Conservation (phyloP, 441 rosid genomes). For the Populus hybrid region DNA sequence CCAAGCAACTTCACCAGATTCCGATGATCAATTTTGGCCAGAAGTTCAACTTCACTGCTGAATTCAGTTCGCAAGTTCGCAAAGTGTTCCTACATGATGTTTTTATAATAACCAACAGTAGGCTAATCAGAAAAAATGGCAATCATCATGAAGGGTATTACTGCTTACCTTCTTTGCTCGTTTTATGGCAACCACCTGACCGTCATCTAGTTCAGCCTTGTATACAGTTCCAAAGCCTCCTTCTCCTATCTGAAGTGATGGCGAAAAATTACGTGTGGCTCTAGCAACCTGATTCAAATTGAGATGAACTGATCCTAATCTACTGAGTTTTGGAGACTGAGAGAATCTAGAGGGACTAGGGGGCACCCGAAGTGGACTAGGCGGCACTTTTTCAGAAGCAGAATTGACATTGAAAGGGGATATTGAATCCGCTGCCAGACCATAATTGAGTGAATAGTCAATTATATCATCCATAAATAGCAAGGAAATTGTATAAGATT, state of each 20-base stretch:
- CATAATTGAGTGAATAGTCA: slow-evolving; percentile 21
- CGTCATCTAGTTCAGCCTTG: slow-evolving; percentile 64
- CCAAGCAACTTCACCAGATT: slow-evolving; percentile 89
- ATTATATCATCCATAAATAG: slow-evolving; percentile 10
- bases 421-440: slow-evolving; percentile 60
- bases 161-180: slow-evolving; percentile 86
- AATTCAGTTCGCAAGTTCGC: slow-evolving; percentile 69
- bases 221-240: slow-evolving; percentile 92
- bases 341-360: slow-evolving; percentile 86
- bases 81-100: slow-evolving; percentile 58
- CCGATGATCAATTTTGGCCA: slow-evolving; percentile 85
- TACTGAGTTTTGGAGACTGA: slow-evolving; percentile 63
- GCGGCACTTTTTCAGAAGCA: slow-evolving; percentile 58
- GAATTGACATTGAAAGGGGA: slow-evolving; percentile 51
- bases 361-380: slow-evolving; percentile 71
- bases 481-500: background rate
- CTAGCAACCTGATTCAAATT: slow-evolving; percentile 46
- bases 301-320: slow-evolving; percentile 65
- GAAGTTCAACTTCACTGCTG: slow-evolving; percentile 90
- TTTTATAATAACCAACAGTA: slow-evolving; percentile 21
- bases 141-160: slow-evolving; percentile 5
- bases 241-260: slow-evolving; percentile 65
- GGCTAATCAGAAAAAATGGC: slow-evolving; percentile 9
- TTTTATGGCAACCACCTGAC: slow-evolving; percentile 86
- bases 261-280: slow-evolving; percentile 79